Conservation (phyloP, 2,329 filamentous ascomycete species). For the Drechslera avenae region DNA sequence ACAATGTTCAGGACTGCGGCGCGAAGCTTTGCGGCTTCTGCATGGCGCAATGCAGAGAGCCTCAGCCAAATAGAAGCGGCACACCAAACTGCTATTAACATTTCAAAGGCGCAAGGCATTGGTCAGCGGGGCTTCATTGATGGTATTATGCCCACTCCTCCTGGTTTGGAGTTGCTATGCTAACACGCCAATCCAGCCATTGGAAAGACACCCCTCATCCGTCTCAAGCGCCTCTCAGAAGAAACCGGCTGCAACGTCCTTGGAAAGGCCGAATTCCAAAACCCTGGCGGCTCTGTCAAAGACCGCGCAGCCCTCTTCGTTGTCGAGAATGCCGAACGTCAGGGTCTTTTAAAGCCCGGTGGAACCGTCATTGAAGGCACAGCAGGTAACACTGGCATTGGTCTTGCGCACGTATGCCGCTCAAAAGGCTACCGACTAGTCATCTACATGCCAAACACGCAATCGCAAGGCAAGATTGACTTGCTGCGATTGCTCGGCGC, state of each 20-base stretch:
- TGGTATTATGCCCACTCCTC: constrained; percentile 64
- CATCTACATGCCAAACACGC: constrained; percentile 99
- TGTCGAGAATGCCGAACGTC: constrained; percentile 90
- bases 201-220: constrained; percentile 94
- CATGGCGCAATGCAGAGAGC: constrained; percentile 59
- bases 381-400: constrained; percentile 96
- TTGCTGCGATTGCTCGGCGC: constrained; percentile 87
- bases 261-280: constrained; percentile 98
- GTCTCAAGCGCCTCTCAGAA: constrained; percentile 83
- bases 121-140: constrained; percentile 76
- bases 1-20: constrained; percentile 72
- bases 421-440: constrained; percentile 91
- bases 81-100: constrained; percentile 68
- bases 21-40: constrained; percentile 69
- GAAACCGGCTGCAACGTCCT: constrained; percentile 93
- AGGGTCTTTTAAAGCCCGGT: constrained; percentile 78
- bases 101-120: constrained; percentile 80
- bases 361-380: constrained; percentile 97
- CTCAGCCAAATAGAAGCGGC: constrained; percentile 54
- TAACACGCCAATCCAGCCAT: constrained; percentile 67
- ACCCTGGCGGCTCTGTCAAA: constrained; percentile 94
- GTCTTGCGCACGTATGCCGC: constrained; percentile 93
- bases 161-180: neutral
- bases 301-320: constrained; percentile 95
- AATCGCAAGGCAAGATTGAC: constrained; percentile 97